These are phyloP conservation scores for Clonostachys chloroleuca DNA, from an alignment of 2,329 filamentous ascomycete genomes.

Conservation along the genomic window DNA sequence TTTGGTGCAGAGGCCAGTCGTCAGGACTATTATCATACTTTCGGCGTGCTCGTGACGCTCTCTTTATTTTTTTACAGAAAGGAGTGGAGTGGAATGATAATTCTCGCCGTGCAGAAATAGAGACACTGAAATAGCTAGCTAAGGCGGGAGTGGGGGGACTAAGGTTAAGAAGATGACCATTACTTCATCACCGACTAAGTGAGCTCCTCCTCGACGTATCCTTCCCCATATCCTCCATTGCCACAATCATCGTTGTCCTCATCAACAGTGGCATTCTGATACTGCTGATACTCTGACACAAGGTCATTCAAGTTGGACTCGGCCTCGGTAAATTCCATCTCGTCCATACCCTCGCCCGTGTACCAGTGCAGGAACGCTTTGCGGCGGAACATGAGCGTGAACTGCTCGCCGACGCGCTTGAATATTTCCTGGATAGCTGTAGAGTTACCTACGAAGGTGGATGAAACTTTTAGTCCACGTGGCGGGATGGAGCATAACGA, in stretches of 20 bases:
- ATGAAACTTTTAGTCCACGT: constrained; percentile 97
- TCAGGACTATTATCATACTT: too few relatives aligned
- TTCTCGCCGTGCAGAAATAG: too few relatives aligned
- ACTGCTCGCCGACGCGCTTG: constrained; percentile 99
- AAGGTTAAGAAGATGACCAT: too few relatives aligned
- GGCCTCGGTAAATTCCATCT: constrained; percentile 99
- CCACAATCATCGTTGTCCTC: constrained; percentile 74
- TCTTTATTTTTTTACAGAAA: too few relatives aligned
- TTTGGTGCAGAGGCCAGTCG: too few relatives aligned
- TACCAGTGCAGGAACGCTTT: constrained; percentile 99
- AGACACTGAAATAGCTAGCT: too few relatives aligned
- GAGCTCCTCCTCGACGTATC: constrained; percentile 83
- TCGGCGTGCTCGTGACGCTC: too few relatives aligned
- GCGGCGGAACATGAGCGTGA: constrained; percentile 99
- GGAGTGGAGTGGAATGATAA: too few relatives aligned
- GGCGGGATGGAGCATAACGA: constrained; percentile 98
- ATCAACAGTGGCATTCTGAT: constrained; percentile 97
- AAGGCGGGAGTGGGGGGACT: too few relatives aligned
- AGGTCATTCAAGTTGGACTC: constrained; percentile 99
- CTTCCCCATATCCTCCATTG: constrained; percentile 66
- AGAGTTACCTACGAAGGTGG: constrained; percentile 98
- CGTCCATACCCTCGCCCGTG: constrained; percentile 99
- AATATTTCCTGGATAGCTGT: constrained; percentile 99
- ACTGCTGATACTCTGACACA: constrained; percentile 99
- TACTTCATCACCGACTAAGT: constrained; percentile 37